Conservation (phyloP, 2,329 filamentous ascomycete genomes). For the Colletotrichum paranaense region DNA sequence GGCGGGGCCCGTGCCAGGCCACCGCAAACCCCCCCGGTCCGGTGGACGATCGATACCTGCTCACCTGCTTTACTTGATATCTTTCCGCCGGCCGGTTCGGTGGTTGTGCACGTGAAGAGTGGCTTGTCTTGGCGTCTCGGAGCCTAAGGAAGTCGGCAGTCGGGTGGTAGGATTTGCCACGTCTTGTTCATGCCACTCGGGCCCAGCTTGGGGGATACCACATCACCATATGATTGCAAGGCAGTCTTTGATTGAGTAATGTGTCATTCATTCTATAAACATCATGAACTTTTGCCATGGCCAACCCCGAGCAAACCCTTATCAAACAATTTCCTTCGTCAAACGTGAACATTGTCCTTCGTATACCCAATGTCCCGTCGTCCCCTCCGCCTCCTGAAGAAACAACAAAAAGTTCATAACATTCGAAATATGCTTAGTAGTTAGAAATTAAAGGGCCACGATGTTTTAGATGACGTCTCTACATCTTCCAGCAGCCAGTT, state of each 20-base stretch:
- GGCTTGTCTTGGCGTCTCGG: background rate
- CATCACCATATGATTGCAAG: background rate
- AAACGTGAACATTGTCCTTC: background rate
- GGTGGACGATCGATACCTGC: background rate
- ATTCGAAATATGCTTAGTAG: background rate
- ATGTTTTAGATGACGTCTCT: background rate
- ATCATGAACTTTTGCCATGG: background rate
- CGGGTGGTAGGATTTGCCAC: too few species aligned
- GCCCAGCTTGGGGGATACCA: background rate
- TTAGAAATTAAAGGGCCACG: constrained; percentile 10
- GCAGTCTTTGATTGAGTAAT: background rate
- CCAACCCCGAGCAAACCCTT: background rate
- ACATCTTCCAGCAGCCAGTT: constrained; percentile 13
- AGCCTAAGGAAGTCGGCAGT: background rate
- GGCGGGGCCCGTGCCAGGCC: background rate
- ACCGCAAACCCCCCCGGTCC: background rate
- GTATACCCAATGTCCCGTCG: background rate
- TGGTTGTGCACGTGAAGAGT: background rate
- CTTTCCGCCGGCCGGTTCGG: background rate
- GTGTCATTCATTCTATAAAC: background rate
- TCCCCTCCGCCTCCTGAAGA: background rate
- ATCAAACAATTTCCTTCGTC: constrained; percentile 1
- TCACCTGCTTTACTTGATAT: background rate
- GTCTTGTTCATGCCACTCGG: background rate
- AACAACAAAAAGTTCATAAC: background rate